Conservation (phyloP, 305 asterid genomes). For the Fraxinus dipetala region DNA sequence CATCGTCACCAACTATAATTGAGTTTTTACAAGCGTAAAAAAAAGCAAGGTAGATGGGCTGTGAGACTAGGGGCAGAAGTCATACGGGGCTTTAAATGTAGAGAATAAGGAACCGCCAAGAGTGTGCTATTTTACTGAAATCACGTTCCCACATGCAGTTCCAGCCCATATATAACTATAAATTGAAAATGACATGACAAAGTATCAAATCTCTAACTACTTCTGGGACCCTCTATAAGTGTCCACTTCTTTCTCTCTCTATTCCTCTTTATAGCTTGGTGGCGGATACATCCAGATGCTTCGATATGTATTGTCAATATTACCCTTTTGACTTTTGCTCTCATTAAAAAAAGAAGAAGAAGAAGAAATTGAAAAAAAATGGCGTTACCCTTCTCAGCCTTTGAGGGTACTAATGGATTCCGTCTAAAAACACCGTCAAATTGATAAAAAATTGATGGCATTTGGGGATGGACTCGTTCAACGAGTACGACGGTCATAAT, state of each 20-base stretch:
- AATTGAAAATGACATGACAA: neutral
- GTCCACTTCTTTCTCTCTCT: neutral
- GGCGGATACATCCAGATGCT: neutral
- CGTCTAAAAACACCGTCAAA: neutral
- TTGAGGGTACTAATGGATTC: neutral
- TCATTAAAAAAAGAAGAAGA: too few species aligned
- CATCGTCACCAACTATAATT: too few species aligned
- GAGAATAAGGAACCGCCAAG: neutral
- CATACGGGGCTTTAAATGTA: too few species aligned
- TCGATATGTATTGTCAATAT: neutral
- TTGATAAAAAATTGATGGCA: too few species aligned
- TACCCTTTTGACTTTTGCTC: neutral
- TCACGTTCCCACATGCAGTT: neutral
- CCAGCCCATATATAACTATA: neutral
- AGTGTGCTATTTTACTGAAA: neutral
- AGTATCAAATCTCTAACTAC: too few species aligned
- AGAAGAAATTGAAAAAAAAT: too few species aligned
- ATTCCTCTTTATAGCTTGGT: neutral
- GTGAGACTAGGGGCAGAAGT: too few species aligned
- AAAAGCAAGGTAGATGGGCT: too few species aligned
- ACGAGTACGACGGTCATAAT: neutral
- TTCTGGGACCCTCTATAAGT: neutral
- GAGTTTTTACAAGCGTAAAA: too few species aligned
- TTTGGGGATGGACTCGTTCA: neutral
- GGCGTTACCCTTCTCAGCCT: too few species aligned